A percentile compares a stretch with the other conserved stretches of the same genome.
Conservation (phyloP, 2,329 filamentous ascomycete species). For the Fusarium nygamai region DNA sequence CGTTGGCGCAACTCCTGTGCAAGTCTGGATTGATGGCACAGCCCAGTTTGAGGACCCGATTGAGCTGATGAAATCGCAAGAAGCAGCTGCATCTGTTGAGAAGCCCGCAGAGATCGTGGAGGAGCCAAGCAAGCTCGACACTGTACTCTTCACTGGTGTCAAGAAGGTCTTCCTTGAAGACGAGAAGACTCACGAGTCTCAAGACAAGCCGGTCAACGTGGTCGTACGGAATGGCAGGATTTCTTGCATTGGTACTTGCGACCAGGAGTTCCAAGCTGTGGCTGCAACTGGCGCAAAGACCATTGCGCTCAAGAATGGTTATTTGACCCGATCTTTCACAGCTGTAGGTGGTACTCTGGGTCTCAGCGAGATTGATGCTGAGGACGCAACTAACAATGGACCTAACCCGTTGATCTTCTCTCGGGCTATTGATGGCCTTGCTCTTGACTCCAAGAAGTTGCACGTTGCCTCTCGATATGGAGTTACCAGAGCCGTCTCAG, state of each 20-base stretch:
- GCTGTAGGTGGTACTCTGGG: conserved; percentile 70
- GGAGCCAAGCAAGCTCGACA: conserved; percentile 49
- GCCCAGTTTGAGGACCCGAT: conserved; percentile 64
- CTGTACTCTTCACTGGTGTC: conserved; percentile 67
- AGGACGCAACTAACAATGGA: conserved; percentile 64
- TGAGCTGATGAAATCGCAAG: conserved; percentile 61
- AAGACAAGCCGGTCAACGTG: conserved; percentile 55
- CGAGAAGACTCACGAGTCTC: conserved; percentile 48
- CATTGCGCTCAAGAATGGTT: conserved; percentile 65
- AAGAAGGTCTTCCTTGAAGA: conserved; percentile 60
- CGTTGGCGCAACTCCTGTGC: conserved; percentile 66
- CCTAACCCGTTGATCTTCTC: conserved; percentile 59
- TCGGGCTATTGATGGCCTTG: conserved; percentile 66
- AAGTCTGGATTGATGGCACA: conserved; percentile 72
- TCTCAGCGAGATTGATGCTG: conserved; percentile 70
- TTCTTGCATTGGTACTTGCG: conserved; percentile 65
- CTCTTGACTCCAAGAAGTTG: conserved; percentile 66
- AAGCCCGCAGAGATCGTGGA: conserved; percentile 55
- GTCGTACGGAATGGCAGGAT: conserved; percentile 64
- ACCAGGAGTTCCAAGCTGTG: conserved; percentile 53
- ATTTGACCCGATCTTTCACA: conserved; percentile 69
- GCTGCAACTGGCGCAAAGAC: conserved; percentile 47
- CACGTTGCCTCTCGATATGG: conserved; percentile 63
- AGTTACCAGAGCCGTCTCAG: conserved; percentile 67
- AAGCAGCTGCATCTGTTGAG: conserved; percentile 50